Evolutionary conservation across 495 filamentous ascomycete species (phyloP).

Genomic region (Hypoxylon intermedium): DNA sequence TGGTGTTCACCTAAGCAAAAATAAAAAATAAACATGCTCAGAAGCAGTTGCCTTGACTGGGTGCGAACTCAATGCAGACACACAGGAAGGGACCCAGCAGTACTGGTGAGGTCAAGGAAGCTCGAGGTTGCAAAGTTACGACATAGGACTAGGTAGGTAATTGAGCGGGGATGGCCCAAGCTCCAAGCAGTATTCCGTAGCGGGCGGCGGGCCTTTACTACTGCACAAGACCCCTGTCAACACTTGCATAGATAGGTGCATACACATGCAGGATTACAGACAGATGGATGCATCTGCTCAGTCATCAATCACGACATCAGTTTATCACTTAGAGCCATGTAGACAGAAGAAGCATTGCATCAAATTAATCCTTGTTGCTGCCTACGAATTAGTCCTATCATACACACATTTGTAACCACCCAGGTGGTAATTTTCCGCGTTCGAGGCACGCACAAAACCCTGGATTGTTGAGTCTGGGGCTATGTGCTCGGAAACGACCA

Average conservation of each 20-base stretch:
- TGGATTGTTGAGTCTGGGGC: no score
- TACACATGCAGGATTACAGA: no score
- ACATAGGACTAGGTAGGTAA: not conserved
- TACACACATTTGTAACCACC: conserved; percentile 20
- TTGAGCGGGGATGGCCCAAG: conserved; percentile 35
- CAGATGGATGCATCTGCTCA: no score
- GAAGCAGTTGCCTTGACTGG: conserved; percentile 3
- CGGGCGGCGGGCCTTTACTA: not conserved
- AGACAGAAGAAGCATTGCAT: not conserved
- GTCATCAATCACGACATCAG: no score
- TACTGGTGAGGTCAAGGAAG: conserved; percentile 1
- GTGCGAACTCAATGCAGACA: not conserved
- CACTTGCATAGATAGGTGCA: no score
- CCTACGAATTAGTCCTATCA: conserved; percentile 43
- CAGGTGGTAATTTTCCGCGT: not conserved
- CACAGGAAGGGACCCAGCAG: no score
- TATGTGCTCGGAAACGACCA: conserved; percentile 8
- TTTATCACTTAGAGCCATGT: not conserved
- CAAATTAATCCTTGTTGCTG: conserved; percentile 21
- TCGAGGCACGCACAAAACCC: no score
- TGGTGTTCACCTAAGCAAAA: no score
- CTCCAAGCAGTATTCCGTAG: no score
- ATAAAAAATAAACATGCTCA: no score
- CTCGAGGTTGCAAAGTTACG: not conserved
- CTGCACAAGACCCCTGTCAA: not conserved